A percentile compares a stretch with the other conserved stretches of the same genome.
Conservation (phyloP, 1,284 basidiomycete genomes). For the Microbotryomycetes sp. region DNA sequence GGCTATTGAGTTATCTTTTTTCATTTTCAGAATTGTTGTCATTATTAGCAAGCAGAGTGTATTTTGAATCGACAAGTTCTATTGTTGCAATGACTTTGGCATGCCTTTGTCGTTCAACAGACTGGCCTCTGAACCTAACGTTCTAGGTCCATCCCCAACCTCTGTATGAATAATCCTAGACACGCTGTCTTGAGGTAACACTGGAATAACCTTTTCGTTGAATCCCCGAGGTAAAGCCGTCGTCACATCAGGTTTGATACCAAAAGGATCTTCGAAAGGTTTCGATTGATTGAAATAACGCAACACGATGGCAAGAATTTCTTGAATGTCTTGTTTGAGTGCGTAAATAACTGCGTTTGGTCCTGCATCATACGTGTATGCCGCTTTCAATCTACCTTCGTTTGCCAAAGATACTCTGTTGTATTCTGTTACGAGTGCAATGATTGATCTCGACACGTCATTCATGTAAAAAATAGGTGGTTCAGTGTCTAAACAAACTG, state of each 20-base stretch:
- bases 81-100: slow-evolving; percentile 41
- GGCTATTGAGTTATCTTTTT: background rate
- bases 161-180: slow-evolving; percentile 83
- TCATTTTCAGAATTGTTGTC: background rate
- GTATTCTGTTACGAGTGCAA: slow-evolving; percentile 81
- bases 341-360: slow-evolving; percentile 99
- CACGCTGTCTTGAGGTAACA: slow-evolving; percentile 66
- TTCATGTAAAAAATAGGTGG: slow-evolving; percentile 99
- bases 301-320: slow-evolving; percentile 67
- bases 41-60: too few relatives aligned
- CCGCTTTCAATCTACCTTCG: slow-evolving; percentile 66
- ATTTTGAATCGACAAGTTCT: too few relatives aligned
- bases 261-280: slow-evolving; percentile 68
- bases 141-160: slow-evolving; percentile 82
- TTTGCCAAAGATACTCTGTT: slow-evolving; percentile 70
- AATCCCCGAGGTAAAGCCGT: slow-evolving; percentile 60
- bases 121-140: slow-evolving; percentile 42
- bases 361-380: slow-evolving; percentile 97
- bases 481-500: slow-evolving; percentile 89
- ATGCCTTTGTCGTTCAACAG: slow-evolving; percentile 44
- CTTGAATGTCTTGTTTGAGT: slow-evolving; percentile 64
- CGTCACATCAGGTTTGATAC: slow-evolving; percentile 47
- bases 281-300: slow-evolving; percentile 69
- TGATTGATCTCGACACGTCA: slow-evolving; percentile 82
- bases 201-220: slow-evolving; percentile 64